Evolutionary conservation across 169 alveolate genomes (phyloP).

Genomic region (Eimeria necatrix): DNA sequence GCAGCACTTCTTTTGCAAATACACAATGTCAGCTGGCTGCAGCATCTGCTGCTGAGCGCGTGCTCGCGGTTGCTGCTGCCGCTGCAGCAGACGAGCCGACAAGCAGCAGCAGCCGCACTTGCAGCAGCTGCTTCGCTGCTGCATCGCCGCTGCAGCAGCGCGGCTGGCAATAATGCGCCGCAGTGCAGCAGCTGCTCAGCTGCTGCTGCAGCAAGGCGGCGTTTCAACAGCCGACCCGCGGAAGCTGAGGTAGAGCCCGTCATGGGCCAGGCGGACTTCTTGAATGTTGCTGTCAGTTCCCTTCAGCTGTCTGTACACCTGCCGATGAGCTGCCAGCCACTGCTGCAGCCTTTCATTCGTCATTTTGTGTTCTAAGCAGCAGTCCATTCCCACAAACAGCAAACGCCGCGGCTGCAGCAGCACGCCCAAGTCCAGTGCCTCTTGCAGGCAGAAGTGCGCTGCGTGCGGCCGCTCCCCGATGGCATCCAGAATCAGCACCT

Average conservation of each 20-base stretch:
- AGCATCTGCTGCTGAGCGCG: too few species aligned
- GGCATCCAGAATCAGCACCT: conserved; percentile 63
- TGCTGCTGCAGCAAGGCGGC: background rate
- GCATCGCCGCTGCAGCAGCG: background rate
- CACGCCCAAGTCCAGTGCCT: conserved; percentile 73
- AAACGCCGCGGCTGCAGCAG: conserved; percentile 80
- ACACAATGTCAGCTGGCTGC: too few species aligned
- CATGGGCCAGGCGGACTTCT: conserved; percentile 43
- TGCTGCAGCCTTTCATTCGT: conserved; percentile 32
- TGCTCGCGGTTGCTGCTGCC: too few species aligned
- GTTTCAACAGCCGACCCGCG: background rate
- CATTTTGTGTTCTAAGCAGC: conserved; percentile 72
- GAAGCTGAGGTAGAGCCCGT: conserved; percentile 44
- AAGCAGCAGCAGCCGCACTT: too few species aligned
- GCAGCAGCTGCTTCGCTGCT: background rate
- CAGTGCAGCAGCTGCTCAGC: too few species aligned
- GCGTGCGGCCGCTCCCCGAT: conserved; percentile 59
- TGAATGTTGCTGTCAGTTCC: conserved; percentile 16
- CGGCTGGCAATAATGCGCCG: too few species aligned
- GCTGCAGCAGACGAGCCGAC: too few species aligned
- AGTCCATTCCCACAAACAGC: conserved; percentile 79
- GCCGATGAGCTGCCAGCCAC: conserved; percentile 57
- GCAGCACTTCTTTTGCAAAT: too few species aligned
- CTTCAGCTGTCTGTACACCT: background rate
- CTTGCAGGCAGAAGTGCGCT: conserved; percentile 60